Conservation (phyloP, 441 rosid species). For the Capsella rubella region DNA sequence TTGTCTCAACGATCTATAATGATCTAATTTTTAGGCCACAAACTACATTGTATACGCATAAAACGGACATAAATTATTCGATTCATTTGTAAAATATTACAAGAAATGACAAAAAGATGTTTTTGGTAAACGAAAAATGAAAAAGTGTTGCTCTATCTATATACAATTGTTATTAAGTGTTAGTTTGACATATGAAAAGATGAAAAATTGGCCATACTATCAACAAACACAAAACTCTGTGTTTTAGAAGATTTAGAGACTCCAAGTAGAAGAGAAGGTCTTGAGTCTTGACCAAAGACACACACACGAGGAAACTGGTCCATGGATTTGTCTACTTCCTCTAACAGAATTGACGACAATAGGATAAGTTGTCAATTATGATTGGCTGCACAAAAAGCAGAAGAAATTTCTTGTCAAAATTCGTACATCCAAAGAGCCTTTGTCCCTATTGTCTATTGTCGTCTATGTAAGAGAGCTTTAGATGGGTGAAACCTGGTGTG, state of each 20-base stretch:
- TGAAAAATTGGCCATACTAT: neutral
- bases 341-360: neutral
- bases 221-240: neutral
- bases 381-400: conserved; percentile 22
- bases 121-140: no score
- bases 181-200: no score
- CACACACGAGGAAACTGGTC: neutral
- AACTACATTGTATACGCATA: no score
- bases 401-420: neutral
- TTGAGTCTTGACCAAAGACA: neutral
- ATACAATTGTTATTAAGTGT: no score
- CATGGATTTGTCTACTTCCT: conserved; percentile 13
- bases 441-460: conserved; percentile 14
- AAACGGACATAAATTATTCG: no score
- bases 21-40: no score
- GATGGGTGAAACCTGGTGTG: neutral
- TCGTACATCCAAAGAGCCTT: neutral
- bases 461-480: neutral
- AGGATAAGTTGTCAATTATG: conserved; percentile 12
- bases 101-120: no score
- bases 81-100: no score
- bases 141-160: no score
- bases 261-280: neutral
- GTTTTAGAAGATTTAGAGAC: no score
- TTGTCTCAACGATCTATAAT: conserved; percentile 33